Conservation (phyloP, 2,329 filamentous ascomycete species). For the Alternaria arbusti region DNA sequence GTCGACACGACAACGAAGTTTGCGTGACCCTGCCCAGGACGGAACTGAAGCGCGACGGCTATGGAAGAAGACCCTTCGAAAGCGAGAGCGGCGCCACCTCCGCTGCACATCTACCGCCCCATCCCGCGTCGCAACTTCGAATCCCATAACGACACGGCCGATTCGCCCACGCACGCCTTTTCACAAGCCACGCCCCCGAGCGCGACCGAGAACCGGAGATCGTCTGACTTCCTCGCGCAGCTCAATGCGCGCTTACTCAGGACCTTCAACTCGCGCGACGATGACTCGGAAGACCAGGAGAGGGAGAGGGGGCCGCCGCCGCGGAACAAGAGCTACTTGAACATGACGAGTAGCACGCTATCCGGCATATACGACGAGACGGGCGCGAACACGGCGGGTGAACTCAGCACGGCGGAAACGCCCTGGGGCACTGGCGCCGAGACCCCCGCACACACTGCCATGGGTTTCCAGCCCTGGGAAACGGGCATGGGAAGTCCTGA, state of each 20-base stretch:
- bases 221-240: conserved; percentile 46
- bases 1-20: conserved; percentile 6
- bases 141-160: conserved; percentile 27
- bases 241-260: conserved; percentile 45
- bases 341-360: conserved; percentile 87
- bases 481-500: conserved; percentile 34
- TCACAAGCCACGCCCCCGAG: conserved; percentile 25
- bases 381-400: conserved; percentile 30
- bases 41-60: conserved; percentile 9
- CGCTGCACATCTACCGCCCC: conserved; percentile 47
- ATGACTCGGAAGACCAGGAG: conserved; percentile 27
- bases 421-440: conserved; percentile 82
- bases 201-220: conserved; percentile 28
- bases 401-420: conserved; percentile 64
- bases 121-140: conserved; percentile 47
- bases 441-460: conserved; percentile 59
- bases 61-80: conserved; percentile 42
- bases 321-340: conserved; percentile 79
- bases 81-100: conserved; percentile 27
- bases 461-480: conserved; percentile 26
- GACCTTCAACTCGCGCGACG: conserved; percentile 34
- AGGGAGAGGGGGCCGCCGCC: conserved; percentile 45
- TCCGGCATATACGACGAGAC: conserved; percentile 80
- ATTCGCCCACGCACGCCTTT: conserved; percentile 35
- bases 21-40: conserved; percentile 11